Conservation (phyloP, 306 rosid species). For the Biancaea sappan region DNA sequence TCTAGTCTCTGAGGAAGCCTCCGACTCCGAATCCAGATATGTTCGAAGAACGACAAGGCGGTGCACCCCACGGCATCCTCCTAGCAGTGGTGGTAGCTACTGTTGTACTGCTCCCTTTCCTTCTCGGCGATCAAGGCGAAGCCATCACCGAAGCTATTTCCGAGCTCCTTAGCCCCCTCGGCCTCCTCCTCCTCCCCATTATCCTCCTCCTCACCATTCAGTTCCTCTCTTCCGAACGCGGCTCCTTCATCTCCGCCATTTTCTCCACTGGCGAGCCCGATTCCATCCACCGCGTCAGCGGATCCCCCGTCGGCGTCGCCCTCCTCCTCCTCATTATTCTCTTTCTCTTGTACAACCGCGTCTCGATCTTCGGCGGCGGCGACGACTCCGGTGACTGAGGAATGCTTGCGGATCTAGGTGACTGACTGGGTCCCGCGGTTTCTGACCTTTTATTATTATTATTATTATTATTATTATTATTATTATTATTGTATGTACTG, state of each 20-base stretch:
- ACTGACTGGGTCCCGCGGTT: background rate
- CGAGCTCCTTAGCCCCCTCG: conserved; percentile 77
- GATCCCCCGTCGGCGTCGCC: conserved; percentile 90
- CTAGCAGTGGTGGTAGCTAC: conserved; percentile 66
- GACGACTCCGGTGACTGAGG: conserved; percentile 63
- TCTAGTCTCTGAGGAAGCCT: background rate
- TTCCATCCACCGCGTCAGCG: conserved; percentile 74
- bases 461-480: background rate
- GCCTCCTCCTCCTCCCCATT: conserved; percentile 83
- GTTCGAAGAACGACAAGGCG: conserved; percentile 56
- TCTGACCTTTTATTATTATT: background rate
- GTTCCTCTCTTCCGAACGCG: conserved; percentile 87
- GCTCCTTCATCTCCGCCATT: conserved; percentile 64
- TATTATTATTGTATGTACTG: background rate
- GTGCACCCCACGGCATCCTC: conserved; percentile 78
- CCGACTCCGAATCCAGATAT: conserved; percentile 2
- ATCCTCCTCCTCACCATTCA: conserved; percentile 83
- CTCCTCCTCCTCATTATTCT: conserved; percentile 65
- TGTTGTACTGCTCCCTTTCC: conserved; percentile 61
- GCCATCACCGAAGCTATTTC: conserved; percentile 75
- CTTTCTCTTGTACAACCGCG: conserved; percentile 66
- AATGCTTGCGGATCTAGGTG: conserved; percentile 9
- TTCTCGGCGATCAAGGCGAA: conserved; percentile 74
- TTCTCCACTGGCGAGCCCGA: conserved; percentile 89
- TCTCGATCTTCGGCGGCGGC: conserved; percentile 78